A percentile compares a stretch with the other conserved stretches of the same genome.
phyloP scores from a whole-genome alignment of 139 green algal species.

The Asterochloris erici region DNA sequence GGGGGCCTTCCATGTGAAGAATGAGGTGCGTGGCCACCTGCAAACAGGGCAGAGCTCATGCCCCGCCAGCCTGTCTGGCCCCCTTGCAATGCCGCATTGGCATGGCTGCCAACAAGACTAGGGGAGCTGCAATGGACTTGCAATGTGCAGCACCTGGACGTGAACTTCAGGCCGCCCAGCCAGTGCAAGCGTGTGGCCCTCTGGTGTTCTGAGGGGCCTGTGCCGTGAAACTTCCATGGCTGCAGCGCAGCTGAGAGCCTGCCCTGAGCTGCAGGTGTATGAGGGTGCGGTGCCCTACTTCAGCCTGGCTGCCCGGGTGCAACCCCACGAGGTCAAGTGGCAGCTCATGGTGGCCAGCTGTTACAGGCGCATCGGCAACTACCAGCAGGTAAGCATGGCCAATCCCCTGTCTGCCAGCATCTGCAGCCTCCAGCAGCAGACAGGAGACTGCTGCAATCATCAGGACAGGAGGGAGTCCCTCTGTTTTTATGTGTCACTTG shows the following conservation, averaged over 20 bases:
- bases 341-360: constrained; percentile 75
- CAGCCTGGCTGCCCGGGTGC: constrained; percentile 69
- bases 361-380: constrained; percentile 51
- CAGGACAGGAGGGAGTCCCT: background rate
- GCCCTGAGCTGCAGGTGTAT: constrained; percentile 44
- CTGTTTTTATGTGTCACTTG: background rate
- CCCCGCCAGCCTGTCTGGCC: no score
- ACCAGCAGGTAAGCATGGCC: background rate
- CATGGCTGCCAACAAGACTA: no score
- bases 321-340: constrained; percentile 89
- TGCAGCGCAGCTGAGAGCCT: no score
- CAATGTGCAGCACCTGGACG: no score
- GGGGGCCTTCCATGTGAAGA: constrained; percentile 70
- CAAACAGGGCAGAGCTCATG: background rate
- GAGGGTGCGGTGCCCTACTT: constrained; percentile 79
- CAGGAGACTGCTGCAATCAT: background rate
- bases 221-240: no score
- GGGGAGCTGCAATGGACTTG: no score
- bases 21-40: constrained; percentile 14
- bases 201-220: no score
- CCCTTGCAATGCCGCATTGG: no score
- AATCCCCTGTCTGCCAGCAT: background rate
- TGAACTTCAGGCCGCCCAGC: no score
- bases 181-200: no score
- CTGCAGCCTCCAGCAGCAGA: background rate